Evolutionary conservation across 805 yeast species (phyloP).

Genomic region (Ogataea chonburiensis): DNA sequence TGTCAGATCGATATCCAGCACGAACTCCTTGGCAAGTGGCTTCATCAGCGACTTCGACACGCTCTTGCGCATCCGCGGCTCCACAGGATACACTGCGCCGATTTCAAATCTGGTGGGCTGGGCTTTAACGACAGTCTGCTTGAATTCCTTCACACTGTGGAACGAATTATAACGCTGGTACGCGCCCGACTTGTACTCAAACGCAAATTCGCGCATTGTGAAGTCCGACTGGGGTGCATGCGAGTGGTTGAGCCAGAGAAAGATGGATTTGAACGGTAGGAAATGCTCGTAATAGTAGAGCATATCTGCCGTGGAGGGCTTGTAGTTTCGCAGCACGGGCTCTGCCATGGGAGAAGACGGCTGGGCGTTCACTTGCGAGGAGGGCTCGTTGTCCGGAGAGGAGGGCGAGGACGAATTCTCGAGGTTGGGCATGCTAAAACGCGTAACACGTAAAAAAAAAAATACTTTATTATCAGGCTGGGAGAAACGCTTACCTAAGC

Average conservation of each 20-base stretch:
- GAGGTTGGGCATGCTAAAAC: constrained; percentile 10
- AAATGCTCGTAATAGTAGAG: constrained; percentile 63
- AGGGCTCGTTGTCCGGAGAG: constrained; percentile 21
- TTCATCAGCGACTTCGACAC: constrained; percentile 74
- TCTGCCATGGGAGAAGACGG: constrained; percentile 14
- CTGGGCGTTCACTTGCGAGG: constrained; percentile 23
- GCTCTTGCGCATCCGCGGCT: constrained; percentile 82
- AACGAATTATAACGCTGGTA: constrained; percentile 89
- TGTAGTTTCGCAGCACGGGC: constrained; percentile 16
- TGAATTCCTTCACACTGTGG: constrained; percentile 65
- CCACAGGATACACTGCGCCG: constrained; percentile 86
- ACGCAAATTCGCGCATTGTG: constrained; percentile 89
- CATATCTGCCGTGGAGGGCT: constrained; percentile 61
- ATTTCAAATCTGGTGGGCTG: constrained; percentile 91
- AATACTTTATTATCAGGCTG: neutral
- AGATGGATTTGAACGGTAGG: constrained; percentile 76
- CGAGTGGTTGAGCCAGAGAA: constrained; percentile 87
- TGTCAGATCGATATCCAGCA: constrained; percentile 95
- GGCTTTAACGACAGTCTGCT: constrained; percentile 65
- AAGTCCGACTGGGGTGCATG: constrained; percentile 73
- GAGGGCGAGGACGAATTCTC: constrained; percentile 13
- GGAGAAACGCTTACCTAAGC: constrained; percentile 6
- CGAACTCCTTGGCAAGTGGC: constrained; percentile 83
- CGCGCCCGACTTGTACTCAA: constrained; percentile 82
- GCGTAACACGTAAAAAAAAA: constrained; percentile 12